Evolutionary conservation across 169 alveolate genomes (phyloP), one percentile per base, ranked within the genome.

Genomic region (Eimeria acervulina): DNA sequence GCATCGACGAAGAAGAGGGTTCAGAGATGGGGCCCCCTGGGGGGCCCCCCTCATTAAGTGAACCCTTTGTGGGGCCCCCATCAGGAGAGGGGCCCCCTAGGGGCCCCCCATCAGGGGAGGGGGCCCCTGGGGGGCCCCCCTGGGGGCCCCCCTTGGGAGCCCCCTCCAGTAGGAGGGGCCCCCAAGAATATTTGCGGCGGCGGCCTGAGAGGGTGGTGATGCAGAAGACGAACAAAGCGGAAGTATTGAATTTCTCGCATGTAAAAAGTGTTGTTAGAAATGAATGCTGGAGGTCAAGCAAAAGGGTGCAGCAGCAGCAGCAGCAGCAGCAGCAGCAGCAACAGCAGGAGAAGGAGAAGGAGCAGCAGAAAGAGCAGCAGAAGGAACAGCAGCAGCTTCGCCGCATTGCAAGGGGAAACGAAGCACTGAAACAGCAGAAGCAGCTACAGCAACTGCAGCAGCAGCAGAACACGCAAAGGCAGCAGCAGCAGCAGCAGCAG

Each of bases 311-410:
- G 84, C 84, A 72, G 47, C 83, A 72, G 83, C 47, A 72, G 21
- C 47, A 72, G 83, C 40, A 72, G 83, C 83, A 72, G 47, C 83
- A 72, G 47, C 83, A 72, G 47, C 84, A 72, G 51, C 84, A 72
- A 1, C 76, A 63, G 76, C 76, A 63, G 31, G 15, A 23, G 12
- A 12, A 47, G 55, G 31, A 12, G 55, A 5, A 47, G 12, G 19
- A 47, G 55, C 19, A 7, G 55, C 55, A 47, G 55, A 47, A 47
- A 47, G 19, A 47, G 55, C 55, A 47, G 55, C 55, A 47, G 55
- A 5, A 47, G 12, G 19, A 47, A 47, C 76, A 63, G 31, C 76
- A 63, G 31, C 76, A 63, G 76, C n/a, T n/a, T n/a, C 76, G 21
- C 38, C 38, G 76, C 13, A 23, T 26, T 23, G 13, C 31, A n/a